Conservation (phyloP, 2,329 filamentous ascomycete genomes). For the Aspergillus fumigatiaffinis region DNA sequence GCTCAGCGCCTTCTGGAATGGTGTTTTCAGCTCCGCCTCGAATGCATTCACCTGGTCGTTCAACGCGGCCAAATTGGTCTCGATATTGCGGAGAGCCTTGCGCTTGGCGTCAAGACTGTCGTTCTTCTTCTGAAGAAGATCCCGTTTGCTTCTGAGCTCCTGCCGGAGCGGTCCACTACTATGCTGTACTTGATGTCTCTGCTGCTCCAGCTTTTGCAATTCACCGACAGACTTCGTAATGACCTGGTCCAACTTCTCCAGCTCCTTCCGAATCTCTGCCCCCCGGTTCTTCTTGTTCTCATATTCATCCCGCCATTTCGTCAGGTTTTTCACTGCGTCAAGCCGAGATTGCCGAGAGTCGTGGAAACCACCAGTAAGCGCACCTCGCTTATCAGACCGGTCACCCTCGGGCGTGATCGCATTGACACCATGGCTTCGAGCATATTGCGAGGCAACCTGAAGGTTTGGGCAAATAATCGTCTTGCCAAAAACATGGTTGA, state of each 20-base stretch:
- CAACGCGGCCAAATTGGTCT: conserved; percentile 70
- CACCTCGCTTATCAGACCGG: conserved; percentile 89
- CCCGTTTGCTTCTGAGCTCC: conserved; percentile 72
- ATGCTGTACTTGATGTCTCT: conserved; percentile 70
- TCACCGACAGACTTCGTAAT: conserved; percentile 84
- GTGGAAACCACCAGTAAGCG: conserved; percentile 90
- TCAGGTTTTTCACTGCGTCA: conserved; percentile 73
- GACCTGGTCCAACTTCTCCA: conserved; percentile 79
- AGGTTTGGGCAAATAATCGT: conserved; percentile 91
- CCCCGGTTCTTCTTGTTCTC: conserved; percentile 64
- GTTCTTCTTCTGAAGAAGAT: conserved; percentile 67
- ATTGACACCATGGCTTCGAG: conserved; percentile 84
- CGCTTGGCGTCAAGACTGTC: conserved; percentile 71
- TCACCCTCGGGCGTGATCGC: conserved; percentile 95
- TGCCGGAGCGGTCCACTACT: conserved; percentile 76
- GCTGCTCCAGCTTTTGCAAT: conserved; percentile 76
- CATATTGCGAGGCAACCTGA: conserved; percentile 82
- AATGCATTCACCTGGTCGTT: conserved; percentile 71
- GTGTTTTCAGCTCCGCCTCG: conserved; percentile 73
- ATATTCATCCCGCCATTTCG: conserved; percentile 69
- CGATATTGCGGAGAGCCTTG: conserved; percentile 61
- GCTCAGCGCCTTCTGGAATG: conserved; percentile 88
- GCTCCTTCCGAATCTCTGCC: conserved; percentile 62
- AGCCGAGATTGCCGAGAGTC: conserved; percentile 81
- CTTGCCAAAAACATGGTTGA: conserved; percentile 92